A percentile compares a stretch with the other conserved stretches of the same genome.
Conservation (phyloP, 2,329 filamentous ascomycete species). For the Alternaria panax region DNA sequence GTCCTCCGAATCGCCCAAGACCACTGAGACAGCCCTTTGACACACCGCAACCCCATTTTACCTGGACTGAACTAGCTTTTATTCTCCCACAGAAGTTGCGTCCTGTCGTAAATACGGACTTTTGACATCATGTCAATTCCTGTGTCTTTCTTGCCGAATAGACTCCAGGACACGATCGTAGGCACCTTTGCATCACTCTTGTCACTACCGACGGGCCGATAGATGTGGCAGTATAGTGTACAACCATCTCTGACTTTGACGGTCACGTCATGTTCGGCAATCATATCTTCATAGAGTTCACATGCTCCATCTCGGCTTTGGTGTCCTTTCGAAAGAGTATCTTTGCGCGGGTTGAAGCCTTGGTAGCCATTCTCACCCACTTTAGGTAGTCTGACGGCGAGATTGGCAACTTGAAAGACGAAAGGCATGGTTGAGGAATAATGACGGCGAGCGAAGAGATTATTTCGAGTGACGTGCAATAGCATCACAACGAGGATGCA, state of each 20-base stretch:
- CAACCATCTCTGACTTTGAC: constrained; percentile 18
- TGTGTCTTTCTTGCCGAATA: constrained; percentile 51
- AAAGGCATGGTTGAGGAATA: constrained; percentile 2
- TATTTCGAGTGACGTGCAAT: background rate
- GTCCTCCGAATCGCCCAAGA: constrained; percentile 53
- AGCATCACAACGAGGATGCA: background rate
- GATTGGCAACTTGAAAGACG: constrained; percentile 17
- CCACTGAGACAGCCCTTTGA: constrained; percentile 17
- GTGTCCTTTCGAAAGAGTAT: constrained; percentile 13
- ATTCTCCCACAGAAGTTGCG: background rate
- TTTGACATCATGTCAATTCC: constrained; percentile 17
- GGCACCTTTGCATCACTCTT: constrained; percentile 42
- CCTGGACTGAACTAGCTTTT: background rate
- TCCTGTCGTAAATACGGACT: background rate
- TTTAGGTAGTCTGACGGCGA: constrained; percentile 15
- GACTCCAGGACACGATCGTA: constrained; percentile 54
- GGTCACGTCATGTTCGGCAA: constrained; percentile 15
- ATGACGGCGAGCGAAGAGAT: background rate
- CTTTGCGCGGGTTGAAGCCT: constrained; percentile 17
- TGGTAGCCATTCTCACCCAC: constrained; percentile 17
- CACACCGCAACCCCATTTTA: constrained; percentile 13
- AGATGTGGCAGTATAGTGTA: constrained; percentile 19
- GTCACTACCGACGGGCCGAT: constrained; percentile 27
- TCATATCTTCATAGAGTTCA: constrained; percentile 11
- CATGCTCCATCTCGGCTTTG: constrained; percentile 9